Percentiles rank a stretch among this genome's conserved stretches.
phyloP scores from a whole-genome alignment of 148 eudicot species.

The Fagopyrum esculentum region DNA sequence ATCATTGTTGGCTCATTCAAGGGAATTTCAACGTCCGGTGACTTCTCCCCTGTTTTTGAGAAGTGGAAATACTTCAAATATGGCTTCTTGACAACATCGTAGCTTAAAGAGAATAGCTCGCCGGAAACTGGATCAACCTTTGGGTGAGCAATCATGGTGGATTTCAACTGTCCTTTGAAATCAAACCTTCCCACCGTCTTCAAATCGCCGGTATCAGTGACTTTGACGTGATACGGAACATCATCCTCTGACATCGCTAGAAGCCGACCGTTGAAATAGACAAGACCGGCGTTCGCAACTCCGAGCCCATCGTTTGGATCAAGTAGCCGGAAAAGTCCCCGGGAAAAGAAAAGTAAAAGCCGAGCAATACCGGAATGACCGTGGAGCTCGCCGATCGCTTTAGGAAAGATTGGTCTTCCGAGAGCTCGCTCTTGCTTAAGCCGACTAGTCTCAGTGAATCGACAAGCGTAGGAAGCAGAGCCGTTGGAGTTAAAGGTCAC shows the following conservation, averaged over 20 bases:
- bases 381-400: slow-evolving; percentile 18
- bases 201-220: slow-evolving; percentile 12
- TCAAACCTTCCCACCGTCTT: slow-evolving; percentile 11
- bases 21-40: slow-evolving; percentile 14
- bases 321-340: slow-evolving; percentile 7
- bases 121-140: slow-evolving; percentile 13
- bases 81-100: slow-evolving; percentile 13
- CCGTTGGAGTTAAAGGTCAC: not conserved
- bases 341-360: slow-evolving; percentile 8
- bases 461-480: slow-evolving; percentile 1
- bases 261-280: slow-evolving; percentile 11
- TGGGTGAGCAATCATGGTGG: slow-evolving; percentile 17
- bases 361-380: slow-evolving; percentile 15
- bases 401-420: slow-evolving; percentile 14
- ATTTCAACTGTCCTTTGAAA: slow-evolving; percentile 4
- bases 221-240: slow-evolving; percentile 11
- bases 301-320: slow-evolving; percentile 3
- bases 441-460: slow-evolving; percentile 13
- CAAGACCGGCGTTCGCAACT: slow-evolving; percentile 12
- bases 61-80: slow-evolving; percentile 13
- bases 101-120: slow-evolving; percentile 13
- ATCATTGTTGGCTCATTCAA: slow-evolving; percentile 15
- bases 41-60: slow-evolving; percentile 10
- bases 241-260: slow-evolving; percentile 19
- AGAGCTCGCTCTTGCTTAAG: slow-evolving; percentile 1